A percentile compares a stretch with the other conserved stretches of the same genome.
These are phyloP conservation scores for Saccharomyces hybrid DNA, from an alignment of 1,139 yeast genomes.

Conservation along the genomic window DNA sequence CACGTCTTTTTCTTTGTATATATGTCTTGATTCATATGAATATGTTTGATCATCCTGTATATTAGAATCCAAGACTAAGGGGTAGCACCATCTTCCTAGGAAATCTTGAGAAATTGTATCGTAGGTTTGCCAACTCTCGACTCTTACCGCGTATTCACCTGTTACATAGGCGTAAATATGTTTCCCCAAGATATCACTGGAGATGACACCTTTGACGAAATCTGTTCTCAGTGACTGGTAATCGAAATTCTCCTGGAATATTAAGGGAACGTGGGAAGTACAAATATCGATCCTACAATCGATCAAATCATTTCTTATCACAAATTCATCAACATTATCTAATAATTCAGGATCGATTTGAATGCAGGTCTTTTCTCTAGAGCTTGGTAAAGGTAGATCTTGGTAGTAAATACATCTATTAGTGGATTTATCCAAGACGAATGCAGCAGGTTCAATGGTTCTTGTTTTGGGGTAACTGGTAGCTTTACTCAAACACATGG, in stretches of 20 bases:
- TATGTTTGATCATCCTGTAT: conserved; percentile 63
- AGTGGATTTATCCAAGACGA: conserved; percentile 65
- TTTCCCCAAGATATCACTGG: conserved; percentile 84
- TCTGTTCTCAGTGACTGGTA: conserved; percentile 80
- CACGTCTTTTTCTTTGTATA: conserved; percentile 77
- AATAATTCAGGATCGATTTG: conserved; percentile 78
- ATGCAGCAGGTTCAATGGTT: conserved; percentile 76
- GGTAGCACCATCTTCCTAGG: conserved; percentile 86
- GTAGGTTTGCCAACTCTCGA: conserved; percentile 87
- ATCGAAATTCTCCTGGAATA: conserved; percentile 93
- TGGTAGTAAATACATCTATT: conserved; percentile 79
- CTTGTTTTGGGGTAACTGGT: conserved; percentile 80
- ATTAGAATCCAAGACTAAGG: conserved; percentile 82
- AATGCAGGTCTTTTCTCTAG: conserved; percentile 43
- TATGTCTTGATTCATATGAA: conserved; percentile 71
- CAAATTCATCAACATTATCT: conserved; percentile 69
- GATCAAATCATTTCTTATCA: conserved; percentile 80
- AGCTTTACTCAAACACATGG: conserved; percentile 87
- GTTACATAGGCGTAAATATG: conserved; percentile 81
- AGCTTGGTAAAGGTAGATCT: conserved; percentile 57
- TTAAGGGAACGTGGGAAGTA: conserved; percentile 88
- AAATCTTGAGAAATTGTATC: conserved; percentile 89
- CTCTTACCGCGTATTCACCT: conserved; percentile 84
- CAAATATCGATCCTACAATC: conserved; percentile 97
- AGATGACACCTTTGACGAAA: conserved; percentile 82